Conservation (phyloP, 768 basidiomycete genomes). For the Russula sp. region DNA sequence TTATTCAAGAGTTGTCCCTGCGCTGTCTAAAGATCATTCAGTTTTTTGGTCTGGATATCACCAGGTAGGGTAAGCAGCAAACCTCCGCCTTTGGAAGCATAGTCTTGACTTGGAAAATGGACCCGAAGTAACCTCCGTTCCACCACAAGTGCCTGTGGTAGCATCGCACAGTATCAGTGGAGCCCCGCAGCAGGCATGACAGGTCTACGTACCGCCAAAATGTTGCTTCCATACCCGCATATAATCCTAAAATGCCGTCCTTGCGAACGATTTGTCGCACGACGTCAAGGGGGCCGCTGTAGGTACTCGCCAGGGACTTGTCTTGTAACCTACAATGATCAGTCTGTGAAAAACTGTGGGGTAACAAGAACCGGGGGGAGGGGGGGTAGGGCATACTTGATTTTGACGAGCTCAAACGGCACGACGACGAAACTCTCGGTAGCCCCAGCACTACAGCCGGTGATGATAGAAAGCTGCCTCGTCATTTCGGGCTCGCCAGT, state of each 20-base stretch:
- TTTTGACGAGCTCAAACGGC: constrained; percentile 94
- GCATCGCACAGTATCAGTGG: not conserved
- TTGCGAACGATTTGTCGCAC: constrained; percentile 73
- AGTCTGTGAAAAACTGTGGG: not conserved
- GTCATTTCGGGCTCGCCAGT: constrained; percentile 83
- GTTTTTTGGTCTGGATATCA: not conserved
- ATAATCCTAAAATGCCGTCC: constrained; percentile 81
- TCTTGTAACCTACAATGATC: constrained; percentile 69
- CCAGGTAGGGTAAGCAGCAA: constrained; percentile 29
- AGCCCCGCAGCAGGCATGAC: not conserved
- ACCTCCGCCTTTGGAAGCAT: constrained; percentile 86
- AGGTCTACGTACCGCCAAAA: constrained; percentile 76
- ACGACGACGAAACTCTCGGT: constrained; percentile 95
- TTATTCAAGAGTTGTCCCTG: constrained; percentile 67
- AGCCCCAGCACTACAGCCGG: constrained; percentile 92
- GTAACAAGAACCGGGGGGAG: not conserved
- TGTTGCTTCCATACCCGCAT: constrained; percentile 94
- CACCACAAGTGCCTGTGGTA: constrained; percentile 72
- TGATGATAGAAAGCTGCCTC: constrained; percentile 79
- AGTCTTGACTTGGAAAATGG: constrained; percentile 80
- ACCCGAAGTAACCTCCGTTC: constrained; percentile 96
- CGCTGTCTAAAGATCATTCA: constrained; percentile 9
- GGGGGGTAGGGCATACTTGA: constrained; percentile 59
- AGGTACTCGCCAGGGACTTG: constrained; percentile 69
- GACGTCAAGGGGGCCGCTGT: constrained; percentile 89